Evolutionary conservation across 2,329 filamentous ascomycete species (phyloP), one percentile per base, ranked within the genome.

Genomic region (Xylaria polymorpha): DNA sequence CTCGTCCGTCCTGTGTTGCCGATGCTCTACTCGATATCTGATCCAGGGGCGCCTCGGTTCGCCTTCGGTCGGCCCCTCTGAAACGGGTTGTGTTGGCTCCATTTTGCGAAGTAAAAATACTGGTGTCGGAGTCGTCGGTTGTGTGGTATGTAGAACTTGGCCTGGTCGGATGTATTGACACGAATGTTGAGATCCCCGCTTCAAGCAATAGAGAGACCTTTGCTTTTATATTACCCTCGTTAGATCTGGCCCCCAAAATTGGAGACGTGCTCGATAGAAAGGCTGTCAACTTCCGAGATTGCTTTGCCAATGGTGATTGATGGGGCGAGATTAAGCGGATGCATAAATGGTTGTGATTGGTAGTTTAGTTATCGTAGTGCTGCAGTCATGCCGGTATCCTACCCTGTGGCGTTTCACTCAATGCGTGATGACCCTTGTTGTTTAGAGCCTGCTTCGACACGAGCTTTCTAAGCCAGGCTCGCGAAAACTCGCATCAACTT

Each of bases 11-110:
- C 37, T 4, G 3, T 6, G n/a, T 14, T 67, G 6, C 8, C 67
- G 57, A 48, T 70, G 46, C 32, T 70, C 67, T 2, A 64, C 41
- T 46, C 63, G 53, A 48, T 67, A 69, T 62, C 14, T 43, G 12
- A 69, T 69, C 67, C 67, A 63, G 8, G 67, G 51, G 12, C 18
- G n/a, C 2, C 39, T 56, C 14, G 39, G 39, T n/a, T 35, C 14
- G 6, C 44, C 50, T n/a, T 51, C 10, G 1, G 29, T 22, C 41
- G 39, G 25, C 41, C 4, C 10, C 32, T 32, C 43, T 37, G 20
- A 3, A 6, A 9, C 15, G 10, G 48, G 25, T 39, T 29, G n/a
- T 12, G n/a, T 18, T 35, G 15, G 46, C 43, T 53, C 44, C 46
- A 61, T 60, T 22, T 48, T 55, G 35, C 4, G n/a, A 18, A 10